Percentiles rank a stretch among this genome's conserved stretches.
These are phyloP conservation scores for Lepidium aucheri DNA, from an alignment of 345 rosid genomes.

Conservation along the genomic window DNA sequence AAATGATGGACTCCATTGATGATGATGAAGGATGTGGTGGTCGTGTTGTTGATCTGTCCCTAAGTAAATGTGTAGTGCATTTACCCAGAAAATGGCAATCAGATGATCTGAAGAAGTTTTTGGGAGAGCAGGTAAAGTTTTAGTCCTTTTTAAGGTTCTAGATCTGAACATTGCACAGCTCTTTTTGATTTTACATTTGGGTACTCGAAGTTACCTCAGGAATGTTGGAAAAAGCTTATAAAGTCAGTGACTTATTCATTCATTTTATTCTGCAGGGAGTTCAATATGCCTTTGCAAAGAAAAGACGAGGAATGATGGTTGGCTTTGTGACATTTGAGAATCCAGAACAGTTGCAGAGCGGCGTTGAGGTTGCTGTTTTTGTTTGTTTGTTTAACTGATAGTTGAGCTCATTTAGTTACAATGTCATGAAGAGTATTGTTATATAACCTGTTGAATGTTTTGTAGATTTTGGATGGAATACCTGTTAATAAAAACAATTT, in stretches of 20 bases:
- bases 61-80: conserved; percentile 77
- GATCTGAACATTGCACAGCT: not conserved
- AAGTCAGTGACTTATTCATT: not conserved
- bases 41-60: conserved; percentile 28
- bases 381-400: not conserved
- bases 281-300: conserved; percentile 54
- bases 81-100: conserved; percentile 64
- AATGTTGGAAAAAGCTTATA: not conserved
- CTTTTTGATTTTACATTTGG: not conserved
- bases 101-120: conserved; percentile 51
- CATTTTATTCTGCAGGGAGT: conserved; percentile 37
- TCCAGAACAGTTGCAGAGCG: conserved; percentile 50
- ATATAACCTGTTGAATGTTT: not conserved
- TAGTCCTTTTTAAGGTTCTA: not conserved
- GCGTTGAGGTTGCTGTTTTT: conserved; percentile 45
- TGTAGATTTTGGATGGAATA: conserved; percentile 66
- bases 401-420: not conserved
- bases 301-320: conserved; percentile 72
- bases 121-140: conserved; percentile 47
- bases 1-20: conserved; percentile 36
- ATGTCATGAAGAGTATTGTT: not conserved
- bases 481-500: conserved; percentile 48
- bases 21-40: conserved; percentile 34
- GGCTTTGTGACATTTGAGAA: conserved; percentile 77
- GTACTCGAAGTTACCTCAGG: not conserved